Evolutionary conservation across 371 early-diverging fungal species (phyloP).

Genomic region (Capillidium rhysosporum): DNA sequence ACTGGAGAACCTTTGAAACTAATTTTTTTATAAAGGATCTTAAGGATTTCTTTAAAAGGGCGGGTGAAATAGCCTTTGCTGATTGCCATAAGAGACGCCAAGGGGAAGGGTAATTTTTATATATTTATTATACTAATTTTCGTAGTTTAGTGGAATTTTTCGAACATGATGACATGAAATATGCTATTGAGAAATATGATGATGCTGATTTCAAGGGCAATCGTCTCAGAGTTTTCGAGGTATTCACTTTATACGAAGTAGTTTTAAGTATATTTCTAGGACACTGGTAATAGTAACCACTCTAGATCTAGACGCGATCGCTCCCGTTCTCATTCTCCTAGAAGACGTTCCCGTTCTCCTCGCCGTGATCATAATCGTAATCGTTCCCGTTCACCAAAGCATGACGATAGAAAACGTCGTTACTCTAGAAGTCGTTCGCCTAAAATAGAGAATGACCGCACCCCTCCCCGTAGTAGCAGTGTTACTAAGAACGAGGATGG

Average conservation of each 20-base stretch:
- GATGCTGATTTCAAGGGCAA: conserved; percentile 72
- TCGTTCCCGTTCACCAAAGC: neutral
- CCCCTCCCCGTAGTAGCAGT: no score
- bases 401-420: no score
- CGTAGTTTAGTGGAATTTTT: conserved; percentile 75
- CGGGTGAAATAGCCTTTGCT: conserved; percentile 86
- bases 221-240: conserved; percentile 54
- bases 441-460: no score
- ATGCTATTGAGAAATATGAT: conserved; percentile 67
- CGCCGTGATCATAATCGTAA: neutral
- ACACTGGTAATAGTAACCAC: neutral
- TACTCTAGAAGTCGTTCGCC: no score
- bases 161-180: conserved; percentile 56
- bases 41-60: conserved; percentile 89
- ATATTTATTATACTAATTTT: neutral
- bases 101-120: conserved; percentile 54
- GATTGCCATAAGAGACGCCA: conserved; percentile 63
- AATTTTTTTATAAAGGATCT: conserved; percentile 50
- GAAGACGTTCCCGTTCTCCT: conserved; percentile 3
- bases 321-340: neutral
- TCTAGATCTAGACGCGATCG: neutral
- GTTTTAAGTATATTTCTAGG: neutral
- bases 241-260: conserved; percentile 13
- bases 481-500: no score
- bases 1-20: neutral